Evolutionary conservation across 768 basidiomycete genomes (phyloP).

Genomic region (Agrocybe pediades): DNA sequence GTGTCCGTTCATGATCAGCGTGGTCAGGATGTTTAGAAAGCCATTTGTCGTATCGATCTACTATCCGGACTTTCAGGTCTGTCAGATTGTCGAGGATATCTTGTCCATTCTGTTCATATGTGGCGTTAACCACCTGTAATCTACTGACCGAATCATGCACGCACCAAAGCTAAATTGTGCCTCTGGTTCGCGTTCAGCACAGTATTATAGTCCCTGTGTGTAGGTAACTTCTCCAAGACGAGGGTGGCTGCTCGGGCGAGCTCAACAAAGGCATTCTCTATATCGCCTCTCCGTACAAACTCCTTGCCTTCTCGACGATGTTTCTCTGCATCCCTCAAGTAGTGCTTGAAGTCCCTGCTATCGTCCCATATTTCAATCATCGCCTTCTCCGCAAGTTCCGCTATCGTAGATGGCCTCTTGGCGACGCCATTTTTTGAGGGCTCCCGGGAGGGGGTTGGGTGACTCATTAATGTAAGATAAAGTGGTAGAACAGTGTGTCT

Average conservation of each 20-base stretch:
- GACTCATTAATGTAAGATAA: neutral
- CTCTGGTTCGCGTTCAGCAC: slow-evolving; percentile 60
- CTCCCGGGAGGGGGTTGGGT: neutral
- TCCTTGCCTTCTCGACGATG: slow-evolving; percentile 57
- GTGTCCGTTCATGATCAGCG: slow-evolving; percentile 24
- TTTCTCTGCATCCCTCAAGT: slow-evolving; percentile 65
- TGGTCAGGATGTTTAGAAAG: slow-evolving; percentile 42
- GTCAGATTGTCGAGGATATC: slow-evolving; percentile 70
- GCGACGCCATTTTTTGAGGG: neutral
- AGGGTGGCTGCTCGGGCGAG: slow-evolving; percentile 76
- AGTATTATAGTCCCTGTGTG: slow-evolving; percentile 64
- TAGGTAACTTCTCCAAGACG: slow-evolving; percentile 77
- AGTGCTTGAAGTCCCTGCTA: slow-evolving; percentile 61
- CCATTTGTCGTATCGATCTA: slow-evolving; percentile 69
- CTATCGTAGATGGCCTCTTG: slow-evolving; percentile 56
- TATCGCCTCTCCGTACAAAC: slow-evolving; percentile 49
- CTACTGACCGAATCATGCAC: slow-evolving; percentile 22
- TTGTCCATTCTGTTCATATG: slow-evolving; percentile 61
- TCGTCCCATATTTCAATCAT: slow-evolving; percentile 59
- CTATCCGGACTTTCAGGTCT: slow-evolving; percentile 63
- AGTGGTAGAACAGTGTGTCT: neutral
- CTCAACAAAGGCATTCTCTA: slow-evolving; percentile 72
- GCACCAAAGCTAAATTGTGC: slow-evolving; percentile 67
- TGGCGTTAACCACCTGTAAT: neutral
- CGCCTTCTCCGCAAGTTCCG: slow-evolving; percentile 66